Percentiles rank a stretch among this genome's conserved stretches.
Conservation (phyloP, 139 green algal genomes). For the Micromonas commoda region DNA sequence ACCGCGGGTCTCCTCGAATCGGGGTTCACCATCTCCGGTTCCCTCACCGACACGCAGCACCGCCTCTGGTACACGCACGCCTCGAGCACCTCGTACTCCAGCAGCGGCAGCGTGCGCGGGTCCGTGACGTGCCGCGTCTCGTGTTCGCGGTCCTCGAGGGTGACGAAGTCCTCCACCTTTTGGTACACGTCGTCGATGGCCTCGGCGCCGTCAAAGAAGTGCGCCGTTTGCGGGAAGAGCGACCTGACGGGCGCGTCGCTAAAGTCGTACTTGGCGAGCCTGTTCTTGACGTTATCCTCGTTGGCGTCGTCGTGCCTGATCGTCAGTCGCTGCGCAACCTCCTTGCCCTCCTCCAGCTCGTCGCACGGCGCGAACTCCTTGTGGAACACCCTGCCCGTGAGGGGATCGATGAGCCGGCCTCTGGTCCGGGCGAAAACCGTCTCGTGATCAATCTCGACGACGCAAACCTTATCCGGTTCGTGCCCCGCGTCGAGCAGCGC, state of each 20-base stretch:
- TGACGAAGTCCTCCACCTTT: constrained; percentile 35
- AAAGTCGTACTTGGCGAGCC: constrained; percentile 4
- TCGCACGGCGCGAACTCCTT: not conserved
- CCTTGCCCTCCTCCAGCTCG: constrained; percentile 38
- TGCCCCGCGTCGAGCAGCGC: not conserved
- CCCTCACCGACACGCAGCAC: not conserved
- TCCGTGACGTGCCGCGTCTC: not conserved
- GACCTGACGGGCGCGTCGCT: constrained; percentile 33
- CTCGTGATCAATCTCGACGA: constrained; percentile 52
- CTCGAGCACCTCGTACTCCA: not conserved
- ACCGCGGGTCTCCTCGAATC: constrained; percentile 17
- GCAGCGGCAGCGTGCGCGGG: not conserved
- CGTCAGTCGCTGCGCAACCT: constrained; percentile 18
- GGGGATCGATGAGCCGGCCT: constrained; percentile 52
- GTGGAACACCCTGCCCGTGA: constrained; percentile 36
- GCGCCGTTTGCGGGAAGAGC: constrained; percentile 42
- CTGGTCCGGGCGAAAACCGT: constrained; percentile 54
- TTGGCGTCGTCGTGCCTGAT: constrained; percentile 55
- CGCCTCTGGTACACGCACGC: not conserved
- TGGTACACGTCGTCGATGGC: constrained; percentile 24
- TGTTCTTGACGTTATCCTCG: constrained; percentile 53
- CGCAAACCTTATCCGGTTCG: constrained; percentile 44
- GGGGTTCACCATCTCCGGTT: not conserved
- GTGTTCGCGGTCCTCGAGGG: too few relatives aligned
- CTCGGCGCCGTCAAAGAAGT: constrained; percentile 34